Evolutionary conservation across 345 rosid species (phyloP), one percentile per base, ranked within the genome.

Genomic region (Rhizophora mangle): DNA sequence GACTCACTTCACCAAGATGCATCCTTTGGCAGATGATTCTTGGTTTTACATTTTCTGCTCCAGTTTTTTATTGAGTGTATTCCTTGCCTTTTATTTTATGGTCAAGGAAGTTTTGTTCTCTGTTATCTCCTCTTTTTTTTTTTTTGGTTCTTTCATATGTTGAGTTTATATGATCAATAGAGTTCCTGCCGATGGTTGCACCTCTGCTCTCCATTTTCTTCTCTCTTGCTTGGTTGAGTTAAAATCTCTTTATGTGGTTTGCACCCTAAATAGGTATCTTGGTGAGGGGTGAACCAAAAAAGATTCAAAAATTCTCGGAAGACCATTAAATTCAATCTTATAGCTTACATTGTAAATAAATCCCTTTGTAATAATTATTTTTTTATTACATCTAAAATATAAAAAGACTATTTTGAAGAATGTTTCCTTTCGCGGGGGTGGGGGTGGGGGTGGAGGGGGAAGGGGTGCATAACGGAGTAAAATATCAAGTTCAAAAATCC

Each of bases 51-150:
- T 34, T 11, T 13, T 3, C 15, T 43, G 49, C 5, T 43, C 49
- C 59, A 18, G n/a, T 32, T 18, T 31, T 19, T 7, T 63, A 2
- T 67, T 49, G 21, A 66, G 49, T 71, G 57, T 68, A 73, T 67
- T 78, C 80, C 84, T 70, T 61, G 74, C 80, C 83, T 71, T 29
- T 24, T 75, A 56, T 75, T 75, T 49, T 22, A 31, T 63, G 82
- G 82, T 60, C 31, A 6, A 37, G 80, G 75, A 69, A 73, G 37
- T 65, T 46, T 68, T 59, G 21, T 52, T 29, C 47, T 27, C 26
- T 2, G 27, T 18, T 18, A 31, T 6, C 4, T 4, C 1, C 10
- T 3, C n/a, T n/a, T 10, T 6, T 58, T 5, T 26, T 8, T 26
- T 36, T 47, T 2, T 63, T 1, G 36, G 10, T 6, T 16, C 54